These are phyloP conservation scores for Candida ponderosae DNA, from an alignment of 805 yeast species.

Conservation along the genomic window DNA sequence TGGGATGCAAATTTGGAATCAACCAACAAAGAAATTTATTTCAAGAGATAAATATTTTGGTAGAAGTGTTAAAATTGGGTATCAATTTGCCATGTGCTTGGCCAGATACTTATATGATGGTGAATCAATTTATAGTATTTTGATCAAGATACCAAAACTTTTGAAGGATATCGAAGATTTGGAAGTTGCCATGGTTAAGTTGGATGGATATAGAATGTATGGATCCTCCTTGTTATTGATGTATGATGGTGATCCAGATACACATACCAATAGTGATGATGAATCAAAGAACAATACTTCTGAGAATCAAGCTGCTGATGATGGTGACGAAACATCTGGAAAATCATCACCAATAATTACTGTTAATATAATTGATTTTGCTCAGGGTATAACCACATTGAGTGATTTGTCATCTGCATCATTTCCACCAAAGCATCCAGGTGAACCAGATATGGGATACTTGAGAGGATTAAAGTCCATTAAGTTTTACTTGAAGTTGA, in stretches of 20 bases:
- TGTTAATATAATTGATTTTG: constrained; percentile 90
- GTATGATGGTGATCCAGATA: constrained; percentile 60
- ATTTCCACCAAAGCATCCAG: constrained; percentile 66
- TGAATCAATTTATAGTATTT: constrained; percentile 41
- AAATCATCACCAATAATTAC: constrained; percentile 15
- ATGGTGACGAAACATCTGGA: constrained; percentile 3
- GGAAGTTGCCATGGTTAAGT: constrained; percentile 39
- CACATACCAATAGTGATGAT: neutral
- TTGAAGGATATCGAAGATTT: constrained; percentile 54
- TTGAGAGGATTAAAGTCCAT: constrained; percentile 75
- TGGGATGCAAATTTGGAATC: constrained; percentile 86
- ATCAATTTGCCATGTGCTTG: constrained; percentile 68
- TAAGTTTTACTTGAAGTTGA: constrained; percentile 51
- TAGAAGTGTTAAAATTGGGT: constrained; percentile 61
- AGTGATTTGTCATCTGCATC: constrained; percentile 31
- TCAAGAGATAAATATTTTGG: constrained; percentile 92
- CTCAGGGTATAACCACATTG: constrained; percentile 74
- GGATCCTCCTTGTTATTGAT: constrained; percentile 85
- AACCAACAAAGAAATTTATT: constrained; percentile 35
- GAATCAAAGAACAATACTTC: too few species aligned
- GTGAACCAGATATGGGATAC: constrained; percentile 73
- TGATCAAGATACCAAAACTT: constrained; percentile 60
- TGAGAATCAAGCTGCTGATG: too few species aligned
- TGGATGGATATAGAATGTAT: constrained; percentile 78
- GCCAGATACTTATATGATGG: constrained; percentile 82